Percentiles rank a stretch among this genome's conserved stretches.
phyloP scores from a whole-genome alignment of 2,329 filamentous ascomycete species.

The Arthrobotrys sinensis region DNA sequence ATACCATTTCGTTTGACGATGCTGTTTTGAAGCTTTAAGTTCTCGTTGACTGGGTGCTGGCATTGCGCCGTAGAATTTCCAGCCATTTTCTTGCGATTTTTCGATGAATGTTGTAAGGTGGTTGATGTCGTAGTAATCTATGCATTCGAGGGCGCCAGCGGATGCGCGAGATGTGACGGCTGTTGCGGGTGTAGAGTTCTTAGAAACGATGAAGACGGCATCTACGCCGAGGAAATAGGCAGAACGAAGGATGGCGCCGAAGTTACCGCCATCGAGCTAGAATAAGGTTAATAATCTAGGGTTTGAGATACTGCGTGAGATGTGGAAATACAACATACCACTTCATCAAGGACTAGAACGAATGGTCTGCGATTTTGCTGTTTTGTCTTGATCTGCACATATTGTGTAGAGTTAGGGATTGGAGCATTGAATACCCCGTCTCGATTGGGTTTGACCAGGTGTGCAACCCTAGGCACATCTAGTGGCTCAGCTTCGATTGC shows the following conservation, averaged over 20 bases:
- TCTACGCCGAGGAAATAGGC: constrained; percentile 92
- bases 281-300: neutral
- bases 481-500: constrained; percentile 89
- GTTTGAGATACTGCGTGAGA: neutral
- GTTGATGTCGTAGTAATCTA: constrained; percentile 80
- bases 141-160: constrained; percentile 85
- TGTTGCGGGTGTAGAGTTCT: constrained; percentile 79
- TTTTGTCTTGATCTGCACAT: constrained; percentile 68
- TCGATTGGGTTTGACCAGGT: constrained; percentile 73
- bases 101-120: constrained; percentile 80
- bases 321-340: constrained; percentile 67
- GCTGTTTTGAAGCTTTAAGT: constrained; percentile 60
- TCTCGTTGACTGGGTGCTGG: constrained; percentile 67
- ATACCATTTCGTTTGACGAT: constrained; percentile 67
- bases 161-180: constrained; percentile 88
- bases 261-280: constrained; percentile 84
- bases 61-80: constrained; percentile 86
- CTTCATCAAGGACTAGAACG: constrained; percentile 80
- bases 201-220: constrained; percentile 82
- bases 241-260: constrained; percentile 89
- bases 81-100: constrained; percentile 79
- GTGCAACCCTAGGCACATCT: constrained; percentile 78
- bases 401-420: constrained; percentile 61
- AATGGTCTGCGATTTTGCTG: constrained; percentile 72
- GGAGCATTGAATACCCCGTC: constrained; percentile 80